phyloP scores from a whole-genome alignment of 257 asterid genomes.

The Petunia secreta region DNA sequence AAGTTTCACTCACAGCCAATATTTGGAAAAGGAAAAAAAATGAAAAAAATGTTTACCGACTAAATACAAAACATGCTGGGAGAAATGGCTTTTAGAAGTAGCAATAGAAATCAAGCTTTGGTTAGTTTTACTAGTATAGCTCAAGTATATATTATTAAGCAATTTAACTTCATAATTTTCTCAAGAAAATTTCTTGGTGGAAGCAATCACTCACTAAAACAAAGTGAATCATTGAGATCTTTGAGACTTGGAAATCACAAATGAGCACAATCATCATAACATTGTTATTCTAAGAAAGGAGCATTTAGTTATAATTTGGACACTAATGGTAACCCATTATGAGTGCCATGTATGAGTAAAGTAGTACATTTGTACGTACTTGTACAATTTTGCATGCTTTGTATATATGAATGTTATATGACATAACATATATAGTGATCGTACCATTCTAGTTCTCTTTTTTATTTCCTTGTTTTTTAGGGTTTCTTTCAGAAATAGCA shows the following conservation, averaged over 20 bases:
- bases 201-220: constrained; percentile 1
- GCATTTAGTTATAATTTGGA: constrained; percentile 12
- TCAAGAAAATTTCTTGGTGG: neutral
- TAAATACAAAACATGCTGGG: neutral
- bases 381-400: constrained; percentile 1
- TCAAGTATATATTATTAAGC: no score
- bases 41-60: neutral
- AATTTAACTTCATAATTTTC: neutral
- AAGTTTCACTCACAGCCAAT: no score
- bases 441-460: no score
- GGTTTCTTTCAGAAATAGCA: no score
- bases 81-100: neutral
- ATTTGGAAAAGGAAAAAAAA: neutral
- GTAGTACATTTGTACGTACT: constrained; percentile 10
- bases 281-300: constrained; percentile 16
- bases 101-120: no score
- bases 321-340: constrained; percentile 21
- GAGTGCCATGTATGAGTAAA: neutral
- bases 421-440: neutral
- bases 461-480: no score
- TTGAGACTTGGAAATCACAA: constrained; percentile 14
- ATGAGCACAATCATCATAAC: constrained; percentile 16
- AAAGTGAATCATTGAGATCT: constrained; percentile 16
- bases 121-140: neutral
- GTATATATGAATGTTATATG: neutral